Base-by-base conservation (phyloP, 805 yeast species). In the Hanseniaspora lindneri region DNA sequence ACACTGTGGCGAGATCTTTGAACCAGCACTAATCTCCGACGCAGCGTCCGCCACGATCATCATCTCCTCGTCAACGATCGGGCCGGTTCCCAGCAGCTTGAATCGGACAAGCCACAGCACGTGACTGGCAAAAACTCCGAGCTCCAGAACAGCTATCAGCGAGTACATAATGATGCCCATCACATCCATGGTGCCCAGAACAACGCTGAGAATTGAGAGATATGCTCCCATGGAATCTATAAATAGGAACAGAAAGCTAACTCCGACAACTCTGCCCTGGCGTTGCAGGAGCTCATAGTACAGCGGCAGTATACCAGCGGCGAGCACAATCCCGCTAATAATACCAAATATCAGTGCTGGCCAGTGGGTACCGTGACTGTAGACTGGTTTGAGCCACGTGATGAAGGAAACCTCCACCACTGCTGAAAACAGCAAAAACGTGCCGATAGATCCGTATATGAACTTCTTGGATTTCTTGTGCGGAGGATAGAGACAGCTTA, bases 141-240 rank as follows among this genome's bases (percentile, higher is more conserved):
- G 47, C 58, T 88, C 96, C 61, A 87, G 59, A 1, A 63, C 75
- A 3, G 87, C 76, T 30, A 88, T 87, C 17, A 86, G 70, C 10
- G 76, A 70, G 60, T 88, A 88, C 32, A 88, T 69, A 0, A 83
- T 70, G 53, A 83, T 72, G 39, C 96, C 92, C 75, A 89, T 71
- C n/a, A 76, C 62, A 61, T 88, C 96, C 59, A 83, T 58, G 32
- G 70, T 69, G 3, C 80, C 92, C 24, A 80, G 70, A 1, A 69
- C 65, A 53, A 72, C 71, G 61, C 84, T 76, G 28, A 74, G 64
- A 64, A 83, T 72, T 11, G 94, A 83, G 54, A 85, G 77, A 36
- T 84, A 63, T 0, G 96, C 96, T 8, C 97, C 97, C 23, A 75
- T 53, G 3, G 83, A 75, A 61, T 89, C 96, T 66, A 88, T 65